Conservation (phyloP, 2,329 filamentous ascomycete genomes). For the Simplicillium aogashimaense region DNA sequence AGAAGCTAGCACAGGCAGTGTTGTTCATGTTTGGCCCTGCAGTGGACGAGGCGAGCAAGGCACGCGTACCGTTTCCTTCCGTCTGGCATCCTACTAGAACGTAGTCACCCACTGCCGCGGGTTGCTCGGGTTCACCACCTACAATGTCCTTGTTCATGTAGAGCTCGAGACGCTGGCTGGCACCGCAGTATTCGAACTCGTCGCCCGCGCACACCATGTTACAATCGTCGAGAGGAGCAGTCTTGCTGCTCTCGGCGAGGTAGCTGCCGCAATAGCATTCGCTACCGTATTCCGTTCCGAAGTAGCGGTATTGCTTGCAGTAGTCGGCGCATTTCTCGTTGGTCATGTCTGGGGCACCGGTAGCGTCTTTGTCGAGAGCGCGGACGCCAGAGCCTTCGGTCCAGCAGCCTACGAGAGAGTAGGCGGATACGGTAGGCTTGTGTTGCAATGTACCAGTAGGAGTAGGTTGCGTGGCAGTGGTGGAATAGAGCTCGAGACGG, state of each 20-base stretch:
- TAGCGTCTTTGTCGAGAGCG: conserved; percentile 20
- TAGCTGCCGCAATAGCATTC: conserved; percentile 29
- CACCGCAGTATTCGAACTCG: conserved; percentile 22
- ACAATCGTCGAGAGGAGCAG: conserved; percentile 20
- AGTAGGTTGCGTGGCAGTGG: conserved; percentile 22
- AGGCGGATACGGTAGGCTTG: conserved; percentile 18
- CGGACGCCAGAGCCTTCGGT: conserved; percentile 24
- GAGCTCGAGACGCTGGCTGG: conserved; percentile 20
- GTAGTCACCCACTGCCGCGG: conserved; percentile 20
- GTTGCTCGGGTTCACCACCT: conserved; percentile 19
- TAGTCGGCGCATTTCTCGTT: conserved; percentile 21
- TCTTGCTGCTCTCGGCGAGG: conserved; percentile 14
- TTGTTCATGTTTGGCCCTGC: conserved; percentile 21
- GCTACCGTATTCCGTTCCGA: conserved; percentile 27
- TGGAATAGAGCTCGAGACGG: conserved; percentile 32
- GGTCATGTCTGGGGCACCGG: conserved; percentile 18
- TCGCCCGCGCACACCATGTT: conserved; percentile 23
- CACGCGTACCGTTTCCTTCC: conserved; percentile 22
- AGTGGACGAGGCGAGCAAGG: conserved; percentile 15
- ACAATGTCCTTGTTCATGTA: conserved; percentile 18
- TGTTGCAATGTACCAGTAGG: conserved; percentile 13
- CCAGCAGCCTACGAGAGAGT: conserved; percentile 29
- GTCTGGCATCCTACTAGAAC: conserved; percentile 24
- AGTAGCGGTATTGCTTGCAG: conserved; percentile 27
- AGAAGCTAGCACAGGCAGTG: conserved; percentile 20